Conservation (phyloP, 768 basidiomycete genomes). For the Russula griseocarnosa region DNA sequence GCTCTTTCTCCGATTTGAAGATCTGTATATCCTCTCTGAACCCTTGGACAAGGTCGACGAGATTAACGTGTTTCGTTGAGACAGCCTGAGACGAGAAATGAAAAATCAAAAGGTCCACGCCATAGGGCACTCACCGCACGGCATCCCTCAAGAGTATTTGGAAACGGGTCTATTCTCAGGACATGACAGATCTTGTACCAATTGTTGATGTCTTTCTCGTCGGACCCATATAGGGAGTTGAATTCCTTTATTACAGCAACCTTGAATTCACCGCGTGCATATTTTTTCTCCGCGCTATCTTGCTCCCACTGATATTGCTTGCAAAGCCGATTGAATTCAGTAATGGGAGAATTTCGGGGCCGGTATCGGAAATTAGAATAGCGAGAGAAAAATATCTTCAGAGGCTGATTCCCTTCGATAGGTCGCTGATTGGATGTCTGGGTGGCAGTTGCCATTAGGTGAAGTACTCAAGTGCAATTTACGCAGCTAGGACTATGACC, state of each 20-base stretch:
- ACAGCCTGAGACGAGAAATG: constrained; percentile 1
- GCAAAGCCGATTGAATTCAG: constrained; percentile 24
- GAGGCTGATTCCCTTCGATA: not conserved
- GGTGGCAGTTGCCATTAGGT: too few relatives aligned
- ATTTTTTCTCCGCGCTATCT: not conserved
- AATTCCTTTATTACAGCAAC: constrained; percentile 26
- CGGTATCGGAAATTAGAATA: constrained; percentile 21
- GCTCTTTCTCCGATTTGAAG: constrained; percentile 30
- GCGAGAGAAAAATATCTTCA: constrained; percentile 26
- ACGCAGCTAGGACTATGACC: too few relatives aligned
- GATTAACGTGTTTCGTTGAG: constrained; percentile 31
- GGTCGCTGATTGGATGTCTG: too few relatives aligned
- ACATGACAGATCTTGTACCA: constrained; percentile 27
- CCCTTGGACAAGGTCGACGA: constrained; percentile 35
- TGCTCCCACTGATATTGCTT: not conserved
- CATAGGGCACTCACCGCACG: not conserved
- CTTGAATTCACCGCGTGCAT: constrained; percentile 3
- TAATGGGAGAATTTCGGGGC: constrained; percentile 9
- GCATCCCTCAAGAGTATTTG: constrained; percentile 4
- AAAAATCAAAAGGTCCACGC: not conserved
- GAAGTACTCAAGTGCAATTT: too few relatives aligned
- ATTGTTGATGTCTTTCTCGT: constrained; percentile 21
- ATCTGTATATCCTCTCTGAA: constrained; percentile 20
- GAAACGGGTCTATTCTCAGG: constrained; percentile 25
- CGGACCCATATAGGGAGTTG: constrained; percentile 27